Evolutionary conservation across 164 flowering plant species (phyloP).

Genomic region (Akebia trifoliata): DNA sequence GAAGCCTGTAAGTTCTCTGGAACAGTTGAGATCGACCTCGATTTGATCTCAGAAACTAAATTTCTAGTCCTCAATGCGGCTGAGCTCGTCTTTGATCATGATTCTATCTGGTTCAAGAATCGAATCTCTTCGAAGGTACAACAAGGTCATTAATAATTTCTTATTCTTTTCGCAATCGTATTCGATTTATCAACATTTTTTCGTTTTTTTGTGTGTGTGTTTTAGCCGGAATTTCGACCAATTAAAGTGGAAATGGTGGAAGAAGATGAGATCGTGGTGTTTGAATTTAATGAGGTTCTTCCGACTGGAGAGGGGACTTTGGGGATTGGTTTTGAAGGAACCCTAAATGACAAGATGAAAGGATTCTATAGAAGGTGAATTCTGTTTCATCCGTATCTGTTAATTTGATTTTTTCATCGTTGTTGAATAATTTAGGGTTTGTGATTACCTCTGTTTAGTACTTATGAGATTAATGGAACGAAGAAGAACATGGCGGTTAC

Average conservation of each 20-base stretch:
- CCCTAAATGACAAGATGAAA: conserved; percentile 82
- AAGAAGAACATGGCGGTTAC: conserved; percentile 97
- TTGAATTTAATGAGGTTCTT: conserved; percentile 36
- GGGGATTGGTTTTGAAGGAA: conserved; percentile 50
- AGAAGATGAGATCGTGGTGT: conserved; percentile 57
- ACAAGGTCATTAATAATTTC: too few relatives aligned
- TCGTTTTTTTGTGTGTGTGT: not conserved
- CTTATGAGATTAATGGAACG: conserved; percentile 74
- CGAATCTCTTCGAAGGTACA: conserved; percentile 3
- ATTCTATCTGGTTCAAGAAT: conserved; percentile 24
- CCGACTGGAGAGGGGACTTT: conserved; percentile 34
- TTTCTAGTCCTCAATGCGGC: conserved; percentile 62
- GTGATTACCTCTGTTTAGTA: conserved; percentile 32
- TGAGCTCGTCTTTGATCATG: conserved; percentile 35
- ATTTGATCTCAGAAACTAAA: conserved; percentile 37
- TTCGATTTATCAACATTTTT: not conserved
- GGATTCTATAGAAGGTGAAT: conserved; percentile 85
- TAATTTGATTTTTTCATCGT: not conserved
- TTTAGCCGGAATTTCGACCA: conserved; percentile 27
- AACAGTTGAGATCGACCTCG: conserved; percentile 33
- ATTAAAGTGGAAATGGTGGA: conserved; percentile 30
- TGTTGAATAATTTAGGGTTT: not conserved
- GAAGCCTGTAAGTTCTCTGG: conserved; percentile 55
- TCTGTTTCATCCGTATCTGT: not conserved
- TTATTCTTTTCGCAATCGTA: not conserved